Conservation (phyloP, 2,329 filamentous ascomycete genomes). For the Zymoseptoria ardabiliae region DNA sequence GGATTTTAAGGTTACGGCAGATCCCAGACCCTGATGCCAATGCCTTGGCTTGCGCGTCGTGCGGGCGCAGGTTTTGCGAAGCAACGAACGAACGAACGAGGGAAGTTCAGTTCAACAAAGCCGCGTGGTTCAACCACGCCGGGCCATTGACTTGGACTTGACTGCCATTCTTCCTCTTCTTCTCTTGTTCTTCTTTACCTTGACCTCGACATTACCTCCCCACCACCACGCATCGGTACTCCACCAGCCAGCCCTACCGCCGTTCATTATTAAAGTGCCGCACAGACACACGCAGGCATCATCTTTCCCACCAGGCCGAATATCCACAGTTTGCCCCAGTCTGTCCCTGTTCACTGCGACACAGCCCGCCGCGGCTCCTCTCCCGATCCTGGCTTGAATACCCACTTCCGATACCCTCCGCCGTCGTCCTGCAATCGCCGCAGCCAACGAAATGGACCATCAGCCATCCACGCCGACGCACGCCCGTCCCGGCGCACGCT, state of each 20-base stretch:
- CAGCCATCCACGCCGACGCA: neutral
- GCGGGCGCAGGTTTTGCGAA: too few species aligned
- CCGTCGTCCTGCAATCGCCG: neutral
- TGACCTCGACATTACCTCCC: too few species aligned
- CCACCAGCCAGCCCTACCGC: neutral
- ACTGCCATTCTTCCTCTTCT: too few species aligned
- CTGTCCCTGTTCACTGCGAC: neutral
- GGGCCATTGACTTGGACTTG: too few species aligned
- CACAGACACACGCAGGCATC: neutral
- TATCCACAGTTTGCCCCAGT: neutral
- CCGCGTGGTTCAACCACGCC: too few species aligned
- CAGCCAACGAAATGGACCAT: neutral
- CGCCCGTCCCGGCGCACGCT: slow-evolving; percentile 9
- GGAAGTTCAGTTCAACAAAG: too few species aligned
- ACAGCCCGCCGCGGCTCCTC: neutral
- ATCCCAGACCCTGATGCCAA: too few species aligned
- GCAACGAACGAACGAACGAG: too few species aligned
- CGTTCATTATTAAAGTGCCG: neutral
- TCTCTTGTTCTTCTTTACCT: too few species aligned
- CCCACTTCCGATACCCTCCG: neutral
- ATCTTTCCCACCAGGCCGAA: neutral
- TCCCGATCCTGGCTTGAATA: neutral
- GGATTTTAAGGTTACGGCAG: too few species aligned
- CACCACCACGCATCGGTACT: neutral
- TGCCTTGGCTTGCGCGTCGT: too few species aligned